Evolutionary conservation across 2,329 filamentous ascomycete genomes (phyloP).

Genomic region (Cladophialophora exuberans): DNA sequence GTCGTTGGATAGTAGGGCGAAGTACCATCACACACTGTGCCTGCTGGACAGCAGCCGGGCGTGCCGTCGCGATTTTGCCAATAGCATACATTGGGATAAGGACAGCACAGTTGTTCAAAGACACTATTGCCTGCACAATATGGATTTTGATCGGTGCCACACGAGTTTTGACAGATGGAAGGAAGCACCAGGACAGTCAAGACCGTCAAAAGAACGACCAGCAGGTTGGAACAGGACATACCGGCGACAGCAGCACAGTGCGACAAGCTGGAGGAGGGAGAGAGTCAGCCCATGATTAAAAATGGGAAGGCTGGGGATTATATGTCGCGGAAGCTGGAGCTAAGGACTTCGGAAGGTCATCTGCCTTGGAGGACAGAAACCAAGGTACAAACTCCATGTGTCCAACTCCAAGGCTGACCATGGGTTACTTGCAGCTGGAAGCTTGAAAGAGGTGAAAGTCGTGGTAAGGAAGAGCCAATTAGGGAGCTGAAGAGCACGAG

Average conservation of each 20-base stretch:
- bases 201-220: conserved; percentile 8
- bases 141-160: conserved; percentile 33
- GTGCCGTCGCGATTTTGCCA: conserved; percentile 34
- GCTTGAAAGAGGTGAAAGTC: background rate
- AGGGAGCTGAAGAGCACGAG: conserved; percentile 5
- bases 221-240: conserved; percentile 7
- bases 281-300: conserved; percentile 16
- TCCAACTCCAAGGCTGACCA: conserved; percentile 16
- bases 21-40: conserved; percentile 31
- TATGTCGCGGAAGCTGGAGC: conserved; percentile 13
- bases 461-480: conserved; percentile 15
- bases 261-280: conserved; percentile 4
- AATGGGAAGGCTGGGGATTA: conserved; percentile 30
- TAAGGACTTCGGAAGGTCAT: conserved; percentile 10
- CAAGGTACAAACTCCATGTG: conserved; percentile 5
- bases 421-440: conserved; percentile 3
- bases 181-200: background rate
- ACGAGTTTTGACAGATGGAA: conserved; percentile 10
- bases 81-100: conserved; percentile 34
- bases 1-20: conserved; percentile 19
- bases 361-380: conserved; percentile 5
- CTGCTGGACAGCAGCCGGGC: conserved; percentile 36
- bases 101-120: conserved; percentile 33
- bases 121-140: conserved; percentile 31
- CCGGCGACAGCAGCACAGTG: conserved; percentile 1